These are phyloP conservation scores for Podila epicladia DNA, from an alignment of 192 early-diverging fungal species.

Conservation along the genomic window DNA sequence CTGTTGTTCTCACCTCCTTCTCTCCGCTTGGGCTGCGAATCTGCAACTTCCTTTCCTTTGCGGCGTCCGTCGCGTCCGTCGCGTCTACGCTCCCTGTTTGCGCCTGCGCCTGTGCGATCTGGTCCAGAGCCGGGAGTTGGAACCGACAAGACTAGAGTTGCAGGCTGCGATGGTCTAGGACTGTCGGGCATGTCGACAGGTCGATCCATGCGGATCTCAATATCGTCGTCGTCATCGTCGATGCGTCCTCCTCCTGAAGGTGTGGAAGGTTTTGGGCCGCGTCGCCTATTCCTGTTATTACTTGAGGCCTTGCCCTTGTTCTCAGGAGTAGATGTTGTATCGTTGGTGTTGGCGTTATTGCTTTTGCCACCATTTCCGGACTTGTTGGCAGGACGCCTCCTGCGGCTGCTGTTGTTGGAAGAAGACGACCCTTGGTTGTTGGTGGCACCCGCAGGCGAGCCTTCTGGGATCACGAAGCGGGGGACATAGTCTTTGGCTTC, in stretches of 20 bases:
- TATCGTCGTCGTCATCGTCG: conserved; percentile 40
- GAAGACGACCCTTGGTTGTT: not conserved
- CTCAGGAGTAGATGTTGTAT: not conserved
- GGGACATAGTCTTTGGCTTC: conserved; percentile 49
- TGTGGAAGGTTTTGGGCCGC: conserved; percentile 7
- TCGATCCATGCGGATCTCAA: conserved; percentile 42
- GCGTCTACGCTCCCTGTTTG: conserved; percentile 13
- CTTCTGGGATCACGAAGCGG: not conserved
- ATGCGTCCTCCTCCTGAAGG: conserved; percentile 26
- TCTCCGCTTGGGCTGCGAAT: conserved; percentile 6
- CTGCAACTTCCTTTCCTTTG: conserved; percentile 20
- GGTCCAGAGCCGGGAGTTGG: conserved; percentile 7
- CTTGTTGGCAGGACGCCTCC: conserved; percentile 14
- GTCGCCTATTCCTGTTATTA: conserved; percentile 30
- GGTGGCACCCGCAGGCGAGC: not conserved
- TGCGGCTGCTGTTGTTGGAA: conserved; percentile 8
- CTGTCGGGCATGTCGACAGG: conserved; percentile 19
- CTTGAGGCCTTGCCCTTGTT: not conserved
- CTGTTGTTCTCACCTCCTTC: conserved; percentile 7
- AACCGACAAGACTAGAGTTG: not conserved
- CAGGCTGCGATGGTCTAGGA: not conserved
- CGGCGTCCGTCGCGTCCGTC: conserved; percentile 20
- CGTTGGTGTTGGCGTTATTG: conserved; percentile 3
- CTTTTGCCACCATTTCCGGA: conserved; percentile 8
- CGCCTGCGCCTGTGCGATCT: not conserved